Evolutionary conservation across 23 red algal genomes (phyloP), one percentile per base, ranked within the genome.

Genomic region (Porphyridium purpureum): DNA sequence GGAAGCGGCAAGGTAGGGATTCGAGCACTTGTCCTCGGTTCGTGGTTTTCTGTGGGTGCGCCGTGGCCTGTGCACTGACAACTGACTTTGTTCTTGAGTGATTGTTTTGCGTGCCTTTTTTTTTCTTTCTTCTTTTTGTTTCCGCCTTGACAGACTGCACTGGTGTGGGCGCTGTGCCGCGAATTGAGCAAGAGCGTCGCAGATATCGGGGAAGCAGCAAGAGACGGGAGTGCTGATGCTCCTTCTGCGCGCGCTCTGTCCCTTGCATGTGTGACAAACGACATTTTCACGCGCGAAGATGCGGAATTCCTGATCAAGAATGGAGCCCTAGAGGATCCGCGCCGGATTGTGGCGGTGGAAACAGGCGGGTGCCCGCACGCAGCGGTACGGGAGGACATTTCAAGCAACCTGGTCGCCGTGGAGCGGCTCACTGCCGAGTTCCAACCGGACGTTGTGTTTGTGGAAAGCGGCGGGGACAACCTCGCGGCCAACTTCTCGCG

Each of bases 241-340:
- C n/a, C n/a, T n/a, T n/a, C n/a, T n/a, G n/a, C n/a, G n/a, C n/a
- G n/a, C n/a, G n/a, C n/a, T n/a, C n/a, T n/a, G n/a, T n/a, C n/a
- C 19, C 51, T 55, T 28, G 51, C 51, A 14, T 9, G 9, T 55
- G 51, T 55, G 9, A 55, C 51, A 9, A 55, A 55, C 33, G 51
- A 55, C 51, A 55, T 55, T 14, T 55, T 32, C 33, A 55, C 51
- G 19, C 11, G 15, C 11, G 51, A 55, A 34, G 51, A 55, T 55
- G 51, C 51, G 15, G 51, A 55, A 34, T 55, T 55, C 15, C 51
- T 55, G 9, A 15, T 55, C 15, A 11, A 15, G 11, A 55, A 55
- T 55, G 11, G 15, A 55, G 51, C 51, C 11, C 33, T 55, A 28
- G 33, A 55, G 51, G 51, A 55, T 32, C n/a, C n/a, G n/a, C n/a